Evolutionary conservation across 163 green algal genomes (phyloP), one percentile per base, ranked within the genome.

Genomic region (Prototheca wickerhamii): DNA sequence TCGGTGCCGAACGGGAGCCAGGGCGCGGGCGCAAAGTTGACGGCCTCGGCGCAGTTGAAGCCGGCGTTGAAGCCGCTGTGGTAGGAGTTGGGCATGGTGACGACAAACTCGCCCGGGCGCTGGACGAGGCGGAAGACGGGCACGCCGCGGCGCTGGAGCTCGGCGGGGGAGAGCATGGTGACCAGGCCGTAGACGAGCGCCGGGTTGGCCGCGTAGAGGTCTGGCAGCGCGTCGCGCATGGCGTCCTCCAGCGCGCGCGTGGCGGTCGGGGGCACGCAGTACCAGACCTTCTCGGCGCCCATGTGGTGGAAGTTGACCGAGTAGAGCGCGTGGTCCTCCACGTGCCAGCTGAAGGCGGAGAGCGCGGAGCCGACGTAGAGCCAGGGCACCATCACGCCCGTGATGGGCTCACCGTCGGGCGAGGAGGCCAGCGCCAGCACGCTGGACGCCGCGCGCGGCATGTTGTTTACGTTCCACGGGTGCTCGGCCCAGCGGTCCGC

Each of bases 391-490:
- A 93, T 95, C 7, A 88, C 76, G 21, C 82, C 83, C 1, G 81
- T 86, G 64, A 96, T 89, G 3, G 88, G 70, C 51, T 89, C 80
- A 40, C 89, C 73, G 23, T 44, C 67, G 53, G 35, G 29, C 21
- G 35, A 35, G 49, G 69, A 68, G 30, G 88, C 29, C 56, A 76
- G 86, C 3, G 77, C 76, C 50, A 98, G 81, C 63, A 97, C 59
- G 8, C 74, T 90, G 26, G 63, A 74, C n/a, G 60, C 64, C 21
- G 65, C 66, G 17, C 75, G 68, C 37, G 74, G 83, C 58, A 97
- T 68, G 75, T 92, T 95, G 75, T 96, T 95, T 60, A 98, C 83
- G 73, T 98, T 97, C 91, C 91, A 98, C 17, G 82, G 72, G 67
- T 93, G 84, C 31, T 63, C 43, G 1, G 74, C 73, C n/a, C n/a